Percentiles rank a stretch among this genome's conserved stretches.
Evolutionary conservation across 2,329 filamentous ascomycete species (phyloP).

Genomic region (Macrophomina tecta): DNA sequence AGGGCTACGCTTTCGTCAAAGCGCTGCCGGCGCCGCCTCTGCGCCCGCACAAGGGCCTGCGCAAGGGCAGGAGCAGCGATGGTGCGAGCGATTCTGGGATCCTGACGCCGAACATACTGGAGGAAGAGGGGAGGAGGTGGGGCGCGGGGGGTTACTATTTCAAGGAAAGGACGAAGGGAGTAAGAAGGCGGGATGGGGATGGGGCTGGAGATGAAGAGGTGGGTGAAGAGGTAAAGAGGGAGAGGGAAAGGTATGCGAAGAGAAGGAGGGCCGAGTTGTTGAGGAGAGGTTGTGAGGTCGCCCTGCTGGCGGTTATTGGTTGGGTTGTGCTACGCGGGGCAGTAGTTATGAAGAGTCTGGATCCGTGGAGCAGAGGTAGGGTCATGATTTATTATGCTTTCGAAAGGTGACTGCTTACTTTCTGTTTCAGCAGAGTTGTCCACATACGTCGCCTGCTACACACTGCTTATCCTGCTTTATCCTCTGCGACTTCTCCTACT

Average conservation of each 20-base stretch:
- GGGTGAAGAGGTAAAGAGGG: conserved; percentile 45
- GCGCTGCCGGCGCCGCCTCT: conserved; percentile 80
- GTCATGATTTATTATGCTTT: background rate
- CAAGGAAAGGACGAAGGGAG: conserved; percentile 32
- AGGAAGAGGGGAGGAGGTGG: conserved; percentile 52
- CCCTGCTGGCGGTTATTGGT: conserved; percentile 60
- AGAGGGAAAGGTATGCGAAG: conserved; percentile 74
- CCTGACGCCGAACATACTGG: conserved; percentile 55
- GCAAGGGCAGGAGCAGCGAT: conserved; percentile 54
- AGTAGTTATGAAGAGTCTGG: conserved; percentile 37
- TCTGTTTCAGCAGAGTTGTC: conserved; percentile 45
- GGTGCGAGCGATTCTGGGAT: conserved; percentile 40
- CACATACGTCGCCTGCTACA: conserved; percentile 44
- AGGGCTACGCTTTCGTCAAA: conserved; percentile 76
- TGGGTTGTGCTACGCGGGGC: conserved; percentile 50
- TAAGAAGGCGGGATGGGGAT: conserved; percentile 1
- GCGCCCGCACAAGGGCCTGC: conserved; percentile 77
- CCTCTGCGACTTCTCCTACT: conserved; percentile 44
- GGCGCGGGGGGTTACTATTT: conserved; percentile 39
- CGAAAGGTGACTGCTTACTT: conserved; percentile 33
- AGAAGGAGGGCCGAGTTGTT: conserved; percentile 89
- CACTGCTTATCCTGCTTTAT: conserved; percentile 42
- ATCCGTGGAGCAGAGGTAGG: conserved; percentile 50
- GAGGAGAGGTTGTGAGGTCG: conserved; percentile 64
- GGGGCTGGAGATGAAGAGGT: conserved; percentile 32